Percentiles rank a stretch among this genome's conserved stretches.
Conservation (phyloP, 768 basidiomycete species). For the Leccinum subgranulosum region DNA sequence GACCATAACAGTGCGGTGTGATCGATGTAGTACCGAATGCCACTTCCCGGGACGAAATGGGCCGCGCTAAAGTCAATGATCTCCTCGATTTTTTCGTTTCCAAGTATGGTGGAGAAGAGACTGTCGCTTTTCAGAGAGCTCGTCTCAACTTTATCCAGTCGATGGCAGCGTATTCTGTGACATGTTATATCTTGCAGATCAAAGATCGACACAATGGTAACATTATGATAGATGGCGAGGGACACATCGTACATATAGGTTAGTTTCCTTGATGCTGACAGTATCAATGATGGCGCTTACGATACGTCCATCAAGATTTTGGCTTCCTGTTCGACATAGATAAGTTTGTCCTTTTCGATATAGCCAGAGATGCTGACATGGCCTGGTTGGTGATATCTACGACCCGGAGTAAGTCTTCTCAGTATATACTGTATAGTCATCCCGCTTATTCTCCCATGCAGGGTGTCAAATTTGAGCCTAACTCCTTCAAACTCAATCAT, state of each 20-base stretch:
- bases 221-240: slow-evolving; percentile 98
- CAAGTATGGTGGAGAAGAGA: slow-evolving; percentile 90
- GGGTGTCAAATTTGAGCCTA: slow-evolving; percentile 99
- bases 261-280: slow-evolving; percentile 22
- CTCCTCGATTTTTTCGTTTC: slow-evolving; percentile 90
- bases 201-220: slow-evolving; percentile 99
- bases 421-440: neutral
- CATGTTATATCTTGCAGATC: slow-evolving; percentile 97
- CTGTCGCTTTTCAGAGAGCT: slow-evolving; percentile 86
- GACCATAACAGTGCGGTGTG: slow-evolving; percentile 77
- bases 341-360: slow-evolving; percentile 47
- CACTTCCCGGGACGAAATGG: slow-evolving; percentile 99
- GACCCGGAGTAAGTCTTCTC: slow-evolving; percentile 54
- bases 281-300: slow-evolving; percentile 6
- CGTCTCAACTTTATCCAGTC: slow-evolving; percentile 96
- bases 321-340: slow-evolving; percentile 98
- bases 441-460: slow-evolving; percentile 30
- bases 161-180: slow-evolving; percentile 98
- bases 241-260: slow-evolving; percentile 97
- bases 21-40: slow-evolving; percentile 98
- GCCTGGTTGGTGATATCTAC: slow-evolving; percentile 30
- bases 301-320: slow-evolving; percentile 58
- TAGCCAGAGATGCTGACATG: slow-evolving; percentile 26
- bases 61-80: slow-evolving; percentile 96
- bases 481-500: slow-evolving; percentile 96